Evolutionary conservation across 2,329 filamentous ascomycete species (phyloP), one percentile per base, ranked within the genome.

Genomic region (Clarireedia hainanense): DNA sequence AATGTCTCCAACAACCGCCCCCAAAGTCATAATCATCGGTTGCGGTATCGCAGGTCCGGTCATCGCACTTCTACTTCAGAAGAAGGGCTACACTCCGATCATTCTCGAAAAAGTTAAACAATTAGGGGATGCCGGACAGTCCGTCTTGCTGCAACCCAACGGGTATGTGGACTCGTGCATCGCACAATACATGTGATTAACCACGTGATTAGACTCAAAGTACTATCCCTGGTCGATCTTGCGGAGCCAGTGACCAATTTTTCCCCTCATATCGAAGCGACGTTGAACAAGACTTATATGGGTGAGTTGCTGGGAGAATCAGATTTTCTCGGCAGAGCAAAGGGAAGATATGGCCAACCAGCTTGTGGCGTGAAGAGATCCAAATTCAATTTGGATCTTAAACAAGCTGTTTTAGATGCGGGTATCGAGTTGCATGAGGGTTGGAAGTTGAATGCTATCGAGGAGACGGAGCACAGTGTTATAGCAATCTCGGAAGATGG

Each of bases 1-100:
- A 5, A 55, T 55, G 52, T 50, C 47, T 27, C 39, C 37, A 36
- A 30, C 6, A 24, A 36, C n/a, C 20, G 20, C 46, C 3, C 42
- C 39, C 15, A 56, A 24, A 36, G 58, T 60, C 39, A 50, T 58
- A 0, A 48, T 60, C 42, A 17, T 60, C 17, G 58, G 57, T 2
- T 54, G 54, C 26, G 58, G 58, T 20, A 50, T 60, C 39, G 50
- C 54, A 15, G 57, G 58, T 20, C 58, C 58, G 14, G 43, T 57
- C 24, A 27, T 60, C 2, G 57, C 57, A 23, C 55, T 60, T 10
- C 36, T 60, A 7, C 54, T 60, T 6, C 40, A 55, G 37, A 52
- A 47, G 34, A 60, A 60, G 40, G 57, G 58, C 12, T 60, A 60
- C 24, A 48, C n/a, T 2, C 58, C 58, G 1, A 40, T 58, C 14